Base-by-base conservation (phyloP, 495 filamentous ascomycete species). In the Aspergillus ellipticus region DNA sequence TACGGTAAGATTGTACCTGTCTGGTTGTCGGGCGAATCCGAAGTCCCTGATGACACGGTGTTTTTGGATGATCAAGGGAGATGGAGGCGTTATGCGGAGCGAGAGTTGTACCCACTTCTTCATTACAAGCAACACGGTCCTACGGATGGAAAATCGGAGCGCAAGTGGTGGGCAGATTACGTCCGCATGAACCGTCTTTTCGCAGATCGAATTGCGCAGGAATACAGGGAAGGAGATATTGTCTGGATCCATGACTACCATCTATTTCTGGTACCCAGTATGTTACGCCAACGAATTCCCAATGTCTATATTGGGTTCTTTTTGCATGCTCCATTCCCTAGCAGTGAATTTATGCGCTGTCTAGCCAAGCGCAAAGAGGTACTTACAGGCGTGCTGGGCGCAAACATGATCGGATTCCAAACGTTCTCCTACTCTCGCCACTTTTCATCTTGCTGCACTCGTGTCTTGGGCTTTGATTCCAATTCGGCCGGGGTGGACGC, bases 81-180 rank as follows among this genome's bases (percentile, higher is more conserved):
- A 53, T 96, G 92, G 92, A 83, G 90, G 56, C 79, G 87, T 17
- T 96, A 92, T 71, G 90, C 90, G 13, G 92, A 97, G 75, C 84
- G 88, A 65, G 89, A 93, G 55, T 74, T 97, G 17, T 96, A 93
- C 68, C 88, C 90, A 4, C 78, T 96, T 15, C 87, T 96, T 71
- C 92, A 97, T 68, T 97, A 97, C 72, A 96, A 92, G 72, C 86
- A 89, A 65, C 89, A 95, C 63, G 88, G 90, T 57, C 89, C 91
- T 1, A 88, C 85, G 19, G 89, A 96, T 70, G 92, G 92, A 13
- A 82, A 87, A 45, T 83, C 82, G 26, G 89, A 91, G 63, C 81
- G 86, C n/a, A 77, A 84, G 24, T 85, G 89, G 70, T 97, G 92
- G 92, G 81, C 86, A 19, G 89, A 97, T 69, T 97, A 96, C 71